phyloP scores from a whole-genome alignment of 2,329 filamentous ascomycete species.

The Colletotrichum sp. region DNA sequence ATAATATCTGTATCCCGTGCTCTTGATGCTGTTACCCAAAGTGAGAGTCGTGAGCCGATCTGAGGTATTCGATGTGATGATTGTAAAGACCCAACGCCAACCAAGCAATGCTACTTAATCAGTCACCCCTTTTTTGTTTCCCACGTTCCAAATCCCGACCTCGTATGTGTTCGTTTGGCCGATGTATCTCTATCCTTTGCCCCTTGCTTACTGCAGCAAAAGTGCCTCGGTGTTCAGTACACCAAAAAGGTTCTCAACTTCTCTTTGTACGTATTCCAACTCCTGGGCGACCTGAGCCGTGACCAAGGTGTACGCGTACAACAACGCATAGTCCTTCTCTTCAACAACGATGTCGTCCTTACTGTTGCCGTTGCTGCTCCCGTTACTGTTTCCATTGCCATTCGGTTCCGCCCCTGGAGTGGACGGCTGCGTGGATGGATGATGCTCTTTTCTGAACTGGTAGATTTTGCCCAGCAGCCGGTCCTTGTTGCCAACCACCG shows the following conservation, averaged over 20 bases:
- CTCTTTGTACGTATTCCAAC: conserved; percentile 62
- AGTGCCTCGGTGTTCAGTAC: conserved; percentile 65
- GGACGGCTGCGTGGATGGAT: conserved; percentile 34
- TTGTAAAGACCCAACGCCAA: background rate
- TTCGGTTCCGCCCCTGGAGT: conserved; percentile 23
- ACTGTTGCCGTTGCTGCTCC: conserved; percentile 15
- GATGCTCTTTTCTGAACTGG: conserved; percentile 77
- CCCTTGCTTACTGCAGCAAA: conserved; percentile 52
- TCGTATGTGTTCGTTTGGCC: background rate
- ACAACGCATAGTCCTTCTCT: conserved; percentile 84
- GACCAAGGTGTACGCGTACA: conserved; percentile 87
- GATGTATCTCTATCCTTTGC: background rate
- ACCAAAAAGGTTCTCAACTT: conserved; percentile 69
- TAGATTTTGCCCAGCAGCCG: conserved; percentile 86
- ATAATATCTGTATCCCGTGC: background rate
- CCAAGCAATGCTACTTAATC: background rate
- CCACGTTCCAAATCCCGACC: background rate
- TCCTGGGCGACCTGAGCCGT: conserved; percentile 71
- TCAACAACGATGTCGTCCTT: conserved; percentile 50
- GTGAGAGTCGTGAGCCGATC: background rate
- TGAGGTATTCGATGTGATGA: background rate
- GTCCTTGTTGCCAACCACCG: conserved; percentile 80
- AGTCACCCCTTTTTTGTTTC: background rate
- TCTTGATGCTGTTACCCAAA: background rate
- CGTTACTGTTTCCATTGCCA: conserved; percentile 11